phyloP scores from a whole-genome alignment of 768 basidiomycete genomes.

The Gymnopilus dilepis region DNA sequence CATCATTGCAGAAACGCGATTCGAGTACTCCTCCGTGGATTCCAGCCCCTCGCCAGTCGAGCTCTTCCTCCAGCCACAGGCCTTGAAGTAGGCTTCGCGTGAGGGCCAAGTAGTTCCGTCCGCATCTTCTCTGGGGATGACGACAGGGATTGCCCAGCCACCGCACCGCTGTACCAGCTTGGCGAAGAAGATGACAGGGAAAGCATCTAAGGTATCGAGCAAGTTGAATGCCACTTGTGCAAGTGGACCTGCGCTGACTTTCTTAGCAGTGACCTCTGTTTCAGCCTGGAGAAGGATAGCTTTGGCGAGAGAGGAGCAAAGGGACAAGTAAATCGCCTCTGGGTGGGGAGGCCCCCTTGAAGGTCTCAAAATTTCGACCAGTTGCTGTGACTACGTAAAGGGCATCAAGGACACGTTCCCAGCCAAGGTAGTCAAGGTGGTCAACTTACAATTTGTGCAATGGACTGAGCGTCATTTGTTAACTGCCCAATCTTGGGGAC shows the following conservation, averaged over 20 bases:
- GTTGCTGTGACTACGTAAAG: constrained; percentile 41
- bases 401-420: background rate
- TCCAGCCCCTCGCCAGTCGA: constrained; percentile 52
- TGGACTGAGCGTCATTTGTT: constrained; percentile 69
- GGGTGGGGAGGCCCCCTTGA: constrained; percentile 33
- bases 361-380: constrained; percentile 42
- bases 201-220: constrained; percentile 58
- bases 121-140: constrained; percentile 57
- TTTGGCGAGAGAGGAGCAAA: constrained; percentile 89
- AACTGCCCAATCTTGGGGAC: constrained; percentile 89
- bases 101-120: constrained; percentile 52
- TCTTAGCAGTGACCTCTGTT: constrained; percentile 89
- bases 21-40: constrained; percentile 60
- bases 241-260: constrained; percentile 82
- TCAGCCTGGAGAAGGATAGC: constrained; percentile 90
- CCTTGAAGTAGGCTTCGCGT: constrained; percentile 48
- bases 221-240: constrained; percentile 78
- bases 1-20: constrained; percentile 78
- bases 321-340: constrained; percentile 66
- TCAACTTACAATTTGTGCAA: constrained; percentile 65
- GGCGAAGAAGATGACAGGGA: constrained; percentile 81
- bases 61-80: constrained; percentile 59
- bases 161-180: constrained; percentile 88
- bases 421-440: constrained; percentile 12
- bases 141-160: constrained; percentile 82